These are phyloP conservation scores for Stephania cephalantha DNA, from an alignment of 164 flowering plant genomes.

Conservation along the genomic window DNA sequence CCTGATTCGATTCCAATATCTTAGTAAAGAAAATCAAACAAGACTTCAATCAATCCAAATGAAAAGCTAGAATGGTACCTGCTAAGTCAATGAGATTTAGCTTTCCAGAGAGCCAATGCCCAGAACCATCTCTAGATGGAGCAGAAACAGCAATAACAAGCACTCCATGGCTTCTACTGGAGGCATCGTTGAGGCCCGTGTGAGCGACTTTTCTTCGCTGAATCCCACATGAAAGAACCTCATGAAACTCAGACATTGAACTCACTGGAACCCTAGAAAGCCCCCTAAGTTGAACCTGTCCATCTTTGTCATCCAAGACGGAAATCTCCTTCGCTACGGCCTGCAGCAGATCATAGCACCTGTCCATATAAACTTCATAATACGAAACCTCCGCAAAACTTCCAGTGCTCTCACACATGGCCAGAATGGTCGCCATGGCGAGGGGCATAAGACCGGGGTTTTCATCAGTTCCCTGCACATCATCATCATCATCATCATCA, in stretches of 20 bases:
- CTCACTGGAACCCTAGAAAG: constrained; percentile 54
- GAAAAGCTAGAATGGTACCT: constrained; percentile 31
- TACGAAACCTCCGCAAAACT: constrained; percentile 62
- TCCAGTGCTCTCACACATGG: constrained; percentile 44
- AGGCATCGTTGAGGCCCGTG: constrained; percentile 84
- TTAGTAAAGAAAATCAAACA: neutral
- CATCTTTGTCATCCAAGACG: constrained; percentile 72
- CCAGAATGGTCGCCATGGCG: constrained; percentile 59
- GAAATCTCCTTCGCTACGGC: constrained; percentile 55
- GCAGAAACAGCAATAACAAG: constrained; percentile 60
- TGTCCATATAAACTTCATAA: constrained; percentile 86
- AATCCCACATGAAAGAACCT: constrained; percentile 49
- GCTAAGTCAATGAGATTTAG: constrained; percentile 93
- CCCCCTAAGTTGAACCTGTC: constrained; percentile 73
- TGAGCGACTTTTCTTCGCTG: constrained; percentile 78
- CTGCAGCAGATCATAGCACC: constrained; percentile 80
- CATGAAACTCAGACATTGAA: constrained; percentile 60
- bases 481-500: constrained; percentile 1
- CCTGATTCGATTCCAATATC: constrained; percentile 34
- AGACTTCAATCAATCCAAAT: neutral
- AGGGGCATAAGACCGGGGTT: constrained; percentile 74
- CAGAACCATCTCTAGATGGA: constrained; percentile 35
- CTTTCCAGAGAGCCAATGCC: constrained; percentile 47
- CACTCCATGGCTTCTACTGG: constrained; percentile 95
- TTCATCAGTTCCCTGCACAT: constrained; percentile 64